Conservation (phyloP, 192 early-diverging fungal genomes). For the Dissophora ornata region DNA sequence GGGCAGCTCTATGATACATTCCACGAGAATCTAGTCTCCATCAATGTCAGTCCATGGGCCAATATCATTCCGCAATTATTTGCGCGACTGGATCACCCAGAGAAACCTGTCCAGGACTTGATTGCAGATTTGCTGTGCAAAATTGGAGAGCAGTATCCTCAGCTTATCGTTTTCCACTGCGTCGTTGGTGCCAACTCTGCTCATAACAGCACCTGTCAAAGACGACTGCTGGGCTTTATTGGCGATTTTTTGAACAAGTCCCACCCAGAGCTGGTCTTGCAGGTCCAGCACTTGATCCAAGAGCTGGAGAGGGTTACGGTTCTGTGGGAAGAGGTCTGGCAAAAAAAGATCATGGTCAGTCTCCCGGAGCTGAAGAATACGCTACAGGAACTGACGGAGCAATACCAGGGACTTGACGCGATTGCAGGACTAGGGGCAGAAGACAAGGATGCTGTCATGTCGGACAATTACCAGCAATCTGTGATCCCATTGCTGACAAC, state of each 20-base stretch:
- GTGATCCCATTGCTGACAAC: constrained; percentile 67
- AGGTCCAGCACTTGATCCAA: constrained; percentile 65
- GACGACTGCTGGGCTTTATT: constrained; percentile 53
- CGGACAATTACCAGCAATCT: constrained; percentile 63
- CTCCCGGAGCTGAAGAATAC: constrained; percentile 67
- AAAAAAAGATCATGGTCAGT: constrained; percentile 69
- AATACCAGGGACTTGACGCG: constrained; percentile 63
- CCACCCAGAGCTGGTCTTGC: constrained; percentile 60
- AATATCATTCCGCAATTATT: constrained; percentile 81
- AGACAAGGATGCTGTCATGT: constrained; percentile 59
- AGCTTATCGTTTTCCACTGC: constrained; percentile 74
- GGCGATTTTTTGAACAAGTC: constrained; percentile 48
- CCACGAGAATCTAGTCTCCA: constrained; percentile 50
- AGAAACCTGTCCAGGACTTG: constrained; percentile 61
- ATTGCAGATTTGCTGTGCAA: constrained; percentile 67
- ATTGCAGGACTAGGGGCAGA: constrained; percentile 49
- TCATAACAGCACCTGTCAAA: constrained; percentile 54
- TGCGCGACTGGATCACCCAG: constrained; percentile 74
- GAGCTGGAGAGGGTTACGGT: constrained; percentile 79
- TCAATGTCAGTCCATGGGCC: constrained; percentile 66
- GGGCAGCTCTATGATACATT: constrained; percentile 60
- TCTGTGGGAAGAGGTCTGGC: constrained; percentile 86
- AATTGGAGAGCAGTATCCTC: constrained; percentile 70
- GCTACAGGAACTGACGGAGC: constrained; percentile 66
- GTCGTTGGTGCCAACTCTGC: constrained; percentile 65